Base-by-base conservation (phyloP, 2,329 filamentous ascomycete species). In the Hypoxylon sp. region DNA sequence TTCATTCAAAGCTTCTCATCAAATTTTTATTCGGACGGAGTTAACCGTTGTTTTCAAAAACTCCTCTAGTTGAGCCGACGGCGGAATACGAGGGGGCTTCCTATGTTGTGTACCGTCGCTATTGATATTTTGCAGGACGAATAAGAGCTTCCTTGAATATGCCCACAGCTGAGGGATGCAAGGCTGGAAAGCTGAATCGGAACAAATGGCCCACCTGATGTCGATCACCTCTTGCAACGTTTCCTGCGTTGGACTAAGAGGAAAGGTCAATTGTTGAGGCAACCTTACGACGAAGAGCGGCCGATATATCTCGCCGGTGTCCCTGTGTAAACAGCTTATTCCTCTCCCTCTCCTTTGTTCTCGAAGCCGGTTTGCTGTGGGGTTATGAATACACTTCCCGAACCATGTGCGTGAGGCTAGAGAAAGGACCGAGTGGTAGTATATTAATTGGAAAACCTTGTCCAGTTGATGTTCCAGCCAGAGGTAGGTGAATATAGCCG, bases 391-490 rank as follows among this genome's bases (percentile, higher is more conserved):
- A 55, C 49, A 65, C 64, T 68, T 69, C 52, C 69, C 72, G 72
- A 68, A 21, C 59, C 59, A 64, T 67, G 61, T 43, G 60, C 61
- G 55, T 61, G 68, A 70, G 67, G 71, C 68, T 68, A 66, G 50
- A 55, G 65, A 68, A 67, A 72, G 70, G 70, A 68, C 65, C 71
- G 71, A 73, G 64, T 69, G 60, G 10, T 51, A 55, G 64, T 73
- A 74, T 74, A 75, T 76, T 76, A 72, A 75, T 74, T 72, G 68
- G 69, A 67, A 65, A 69, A 67, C 69, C 67, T 63, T 45, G 69
- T 60, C 68, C 66, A 70, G 70, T 53, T 73, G 60, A 67, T 59
- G 70, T 69, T 73, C 67, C 68, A 72, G 67, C 58, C 61, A 65
- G 30, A 62, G 58, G 52, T 32, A 49, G 48, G 67, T 67, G 70